Evolutionary conservation across 805 yeast species (phyloP).

Genomic region (Wilhelminamyces savonicus): DNA sequence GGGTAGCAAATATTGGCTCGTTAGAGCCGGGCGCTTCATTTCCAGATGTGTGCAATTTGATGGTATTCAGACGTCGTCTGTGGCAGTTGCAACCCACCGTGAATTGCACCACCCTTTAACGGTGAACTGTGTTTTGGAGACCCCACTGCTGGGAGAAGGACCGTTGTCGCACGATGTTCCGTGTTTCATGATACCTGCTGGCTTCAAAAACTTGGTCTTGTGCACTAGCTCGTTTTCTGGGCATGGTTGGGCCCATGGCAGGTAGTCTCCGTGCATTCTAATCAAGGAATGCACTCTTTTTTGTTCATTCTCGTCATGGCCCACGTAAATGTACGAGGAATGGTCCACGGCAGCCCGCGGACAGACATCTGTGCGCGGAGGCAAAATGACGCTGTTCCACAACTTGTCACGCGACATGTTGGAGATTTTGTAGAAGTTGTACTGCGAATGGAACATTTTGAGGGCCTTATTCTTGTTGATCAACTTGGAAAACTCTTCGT

Average conservation of each 20-base stretch:
- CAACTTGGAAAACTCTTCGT: constrained; percentile 8
- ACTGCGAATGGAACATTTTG: constrained; percentile 19
- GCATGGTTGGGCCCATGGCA: constrained; percentile 27
- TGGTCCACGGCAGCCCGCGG: constrained; percentile 16
- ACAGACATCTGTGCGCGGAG: constrained; percentile 41
- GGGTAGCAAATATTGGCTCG: too few relatives aligned
- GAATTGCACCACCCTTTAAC: constrained; percentile 11
- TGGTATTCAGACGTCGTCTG: too few relatives aligned
- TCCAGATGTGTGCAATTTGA: too few relatives aligned
- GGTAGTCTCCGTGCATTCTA: constrained; percentile 14
- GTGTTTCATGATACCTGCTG: constrained; percentile 27
- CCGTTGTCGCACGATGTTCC: constrained; percentile 19
- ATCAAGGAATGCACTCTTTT: constrained; percentile 6
- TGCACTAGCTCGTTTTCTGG: too few relatives aligned
- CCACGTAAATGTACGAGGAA: constrained; percentile 17
- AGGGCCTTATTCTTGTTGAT: constrained; percentile 7
- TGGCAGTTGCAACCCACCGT: constrained; percentile 11
- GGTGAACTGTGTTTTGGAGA: constrained; percentile 21
- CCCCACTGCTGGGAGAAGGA: constrained; percentile 31
- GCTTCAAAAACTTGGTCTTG: constrained; percentile 15
- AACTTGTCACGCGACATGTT: constrained; percentile 41
- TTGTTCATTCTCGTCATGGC: constrained; percentile 9
- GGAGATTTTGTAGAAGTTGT: constrained; percentile 29
- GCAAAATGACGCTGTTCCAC: constrained; percentile 48
- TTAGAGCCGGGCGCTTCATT: too few relatives aligned